These are phyloP conservation scores for Vanrija pseudolonga DNA, from an alignment of 1,284 basidiomycete genomes.

Conservation along the genomic window DNA sequence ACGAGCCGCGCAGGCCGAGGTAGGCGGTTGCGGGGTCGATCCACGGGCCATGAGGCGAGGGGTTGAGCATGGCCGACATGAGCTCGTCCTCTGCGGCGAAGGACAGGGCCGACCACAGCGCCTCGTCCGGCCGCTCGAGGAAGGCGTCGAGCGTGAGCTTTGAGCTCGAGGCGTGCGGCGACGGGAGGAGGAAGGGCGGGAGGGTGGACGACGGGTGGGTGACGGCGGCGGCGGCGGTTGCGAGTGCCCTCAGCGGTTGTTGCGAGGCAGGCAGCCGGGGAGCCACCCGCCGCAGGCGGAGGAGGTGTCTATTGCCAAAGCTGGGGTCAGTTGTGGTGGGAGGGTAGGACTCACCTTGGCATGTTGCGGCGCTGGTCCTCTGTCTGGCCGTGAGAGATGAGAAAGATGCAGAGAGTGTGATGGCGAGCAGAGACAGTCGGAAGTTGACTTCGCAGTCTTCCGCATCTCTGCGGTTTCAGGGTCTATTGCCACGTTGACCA, in stretches of 20 bases:
- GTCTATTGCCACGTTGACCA: no score
- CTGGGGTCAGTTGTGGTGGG: background rate
- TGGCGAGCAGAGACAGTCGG: background rate
- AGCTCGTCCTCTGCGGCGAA: conserved; percentile 32
- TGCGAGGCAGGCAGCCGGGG: background rate
- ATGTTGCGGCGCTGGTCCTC: background rate
- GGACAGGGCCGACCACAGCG: conserved; percentile 2
- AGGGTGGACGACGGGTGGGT: background rate
- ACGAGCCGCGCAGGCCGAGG: conserved; percentile 20
- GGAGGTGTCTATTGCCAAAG: conserved; percentile 7
- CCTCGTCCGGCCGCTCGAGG: background rate
- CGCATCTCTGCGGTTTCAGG: no score
- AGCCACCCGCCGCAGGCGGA: conserved; percentile 8
- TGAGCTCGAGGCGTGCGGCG: conserved; percentile 24
- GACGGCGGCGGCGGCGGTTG: background rate
- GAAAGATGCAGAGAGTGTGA: conserved; percentile 1
- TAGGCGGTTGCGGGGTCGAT: conserved; percentile 32
- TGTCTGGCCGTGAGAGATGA: background rate
- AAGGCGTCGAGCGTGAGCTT: conserved; percentile 25
- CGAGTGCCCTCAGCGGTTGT: background rate
- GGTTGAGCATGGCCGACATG: conserved; percentile 13
- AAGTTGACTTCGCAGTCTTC: no score
- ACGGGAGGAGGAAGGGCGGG: conserved; percentile 5
- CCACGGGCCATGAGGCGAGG: background rate
- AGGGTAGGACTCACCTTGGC: conserved; percentile 6